Evolutionary conservation across 2,329 filamentous ascomycete species (phyloP).

Genomic region (Colletotrichum sidae): DNA sequence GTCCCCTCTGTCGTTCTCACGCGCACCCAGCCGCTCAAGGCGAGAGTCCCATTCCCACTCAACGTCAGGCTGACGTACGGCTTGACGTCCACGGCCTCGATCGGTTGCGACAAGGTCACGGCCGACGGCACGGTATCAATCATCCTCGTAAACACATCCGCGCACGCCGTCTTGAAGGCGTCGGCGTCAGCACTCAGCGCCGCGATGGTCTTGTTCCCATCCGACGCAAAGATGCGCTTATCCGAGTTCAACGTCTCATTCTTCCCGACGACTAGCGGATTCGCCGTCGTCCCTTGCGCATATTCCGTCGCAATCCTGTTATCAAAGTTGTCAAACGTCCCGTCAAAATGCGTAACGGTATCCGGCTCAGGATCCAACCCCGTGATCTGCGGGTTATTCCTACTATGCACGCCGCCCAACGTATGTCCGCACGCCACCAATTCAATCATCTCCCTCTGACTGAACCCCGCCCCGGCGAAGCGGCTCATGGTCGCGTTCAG

Average conservation of each 20-base stretch:
- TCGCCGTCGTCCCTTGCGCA: conserved; percentile 38
- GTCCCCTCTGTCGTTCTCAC: conserved; percentile 38
- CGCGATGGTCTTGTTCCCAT: conserved; percentile 54
- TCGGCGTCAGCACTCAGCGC: conserved; percentile 49
- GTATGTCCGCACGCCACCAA: conserved; percentile 43
- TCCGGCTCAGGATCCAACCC: conserved; percentile 26
- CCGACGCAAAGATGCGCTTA: conserved; percentile 40
- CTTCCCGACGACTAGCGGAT: conserved; percentile 40
- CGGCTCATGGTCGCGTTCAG: conserved; percentile 38
- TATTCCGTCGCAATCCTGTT: conserved; percentile 41
- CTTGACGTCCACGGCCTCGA: conserved; percentile 47
- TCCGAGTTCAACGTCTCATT: conserved; percentile 41
- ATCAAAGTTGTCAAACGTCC: conserved; percentile 40
- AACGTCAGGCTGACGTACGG: conserved; percentile 45
- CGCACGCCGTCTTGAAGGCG: conserved; percentile 51
- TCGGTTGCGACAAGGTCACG: conserved; percentile 44
- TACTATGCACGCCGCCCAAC: conserved; percentile 42
- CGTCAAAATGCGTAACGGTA: conserved; percentile 51
- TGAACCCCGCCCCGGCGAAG: conserved; percentile 42
- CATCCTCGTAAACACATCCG: conserved; percentile 47
- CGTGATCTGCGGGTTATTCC: conserved; percentile 42
- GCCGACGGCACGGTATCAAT: conserved; percentile 48
- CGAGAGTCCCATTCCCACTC: conserved; percentile 41
- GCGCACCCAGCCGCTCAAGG: conserved; percentile 44
- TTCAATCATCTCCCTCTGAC: conserved; percentile 42